Evolutionary conservation across 2,329 filamentous ascomycete species (phyloP), one percentile per base, ranked within the genome.

Genomic region (Escovopsis sp.): DNA sequence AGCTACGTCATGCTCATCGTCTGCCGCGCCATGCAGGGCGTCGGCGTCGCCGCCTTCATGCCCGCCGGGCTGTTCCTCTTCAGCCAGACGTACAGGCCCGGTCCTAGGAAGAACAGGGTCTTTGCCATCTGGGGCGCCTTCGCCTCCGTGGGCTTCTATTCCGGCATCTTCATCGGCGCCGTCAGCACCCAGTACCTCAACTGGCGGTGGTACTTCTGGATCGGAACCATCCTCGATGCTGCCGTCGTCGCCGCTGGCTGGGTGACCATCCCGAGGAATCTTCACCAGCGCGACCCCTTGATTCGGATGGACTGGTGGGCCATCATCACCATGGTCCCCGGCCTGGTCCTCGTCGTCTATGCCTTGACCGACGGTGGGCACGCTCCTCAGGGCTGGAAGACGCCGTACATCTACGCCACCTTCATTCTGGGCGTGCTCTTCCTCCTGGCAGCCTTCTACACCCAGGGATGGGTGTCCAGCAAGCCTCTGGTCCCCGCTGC

Each of bases 361-460:
- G 80, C 83, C 0, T 72, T 91, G 41, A 87, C 83, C 0, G 79
- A 85, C 39, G 79, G 77, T 7, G 73, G 77, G 0, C 76, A 85
- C 55, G 81, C 81, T 0, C 72, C 77, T 0, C 56, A 76, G 3
- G 75, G 79, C 2, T 89, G 84, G 82, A 65, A 59, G n/a, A 85
- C 80, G 0, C 79, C 81, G 1, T 85, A 86, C 49, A 78, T 89
- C 33, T 73, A 73, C 35, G 64, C 78, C 9, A 75, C 77, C 0
- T 72, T 89, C 38, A 61, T 77, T 3, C 34, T 82, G 1, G 84
- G 84, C 0, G 60, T 71, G 6, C 44, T 84, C 0, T 59, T 81
- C 7, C 64, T 91, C 1, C 61, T 59, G 1, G 60, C 63, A 0
- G 76, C 82, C 10, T 66, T 80, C 6, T 88, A 85, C 47, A 66